A percentile compares a stretch with the other conserved stretches of the same genome.
These are phyloP conservation scores for Helianthus tuberosus DNA, from an alignment of 129 eudicot species.

Conservation along the genomic window DNA sequence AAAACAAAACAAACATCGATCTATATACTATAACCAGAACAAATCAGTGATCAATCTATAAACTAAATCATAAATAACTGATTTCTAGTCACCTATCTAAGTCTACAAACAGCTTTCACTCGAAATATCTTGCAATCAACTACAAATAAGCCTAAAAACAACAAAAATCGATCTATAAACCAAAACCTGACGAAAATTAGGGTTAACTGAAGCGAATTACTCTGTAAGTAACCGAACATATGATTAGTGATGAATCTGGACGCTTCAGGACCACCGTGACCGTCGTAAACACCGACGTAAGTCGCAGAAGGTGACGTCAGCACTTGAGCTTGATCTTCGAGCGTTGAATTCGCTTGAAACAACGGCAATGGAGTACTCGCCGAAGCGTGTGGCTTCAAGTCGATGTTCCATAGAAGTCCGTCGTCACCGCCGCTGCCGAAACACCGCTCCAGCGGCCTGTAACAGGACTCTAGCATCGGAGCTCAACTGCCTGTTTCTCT, in stretches of 20 bases:
- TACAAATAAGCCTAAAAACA: neutral
- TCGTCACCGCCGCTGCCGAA: constrained; percentile 53
- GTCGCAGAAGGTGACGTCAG: constrained; percentile 63
- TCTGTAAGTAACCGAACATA: constrained; percentile 54
- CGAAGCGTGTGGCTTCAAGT: constrained; percentile 60
- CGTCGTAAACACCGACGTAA: constrained; percentile 68
- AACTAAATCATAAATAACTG: neutral
- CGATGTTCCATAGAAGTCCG: constrained; percentile 63
- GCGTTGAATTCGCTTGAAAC: constrained; percentile 66
- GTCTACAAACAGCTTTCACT: neutral
- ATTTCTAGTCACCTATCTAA: constrained; percentile 12
- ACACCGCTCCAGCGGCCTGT: constrained; percentile 60
- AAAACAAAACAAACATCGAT: too few relatives aligned
- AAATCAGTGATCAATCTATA: neutral
- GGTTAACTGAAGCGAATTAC: constrained; percentile 25
- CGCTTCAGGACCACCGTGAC: constrained; percentile 77
- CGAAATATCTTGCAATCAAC: neutral
- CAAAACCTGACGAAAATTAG: too few relatives aligned
- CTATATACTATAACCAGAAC: too few relatives aligned
- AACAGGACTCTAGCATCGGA: constrained; percentile 58
- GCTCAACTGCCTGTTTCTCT: constrained; percentile 4
- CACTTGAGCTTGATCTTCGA: constrained; percentile 72
- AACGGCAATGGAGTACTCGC: constrained; percentile 69
- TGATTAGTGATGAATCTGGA: constrained; percentile 56
- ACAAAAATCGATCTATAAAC: neutral